A percentile compares a stretch with the other conserved stretches of the same genome.
Conservation (phyloP, 2,329 filamentous ascomycete species). For the Fragosphaeria purpurea region DNA sequence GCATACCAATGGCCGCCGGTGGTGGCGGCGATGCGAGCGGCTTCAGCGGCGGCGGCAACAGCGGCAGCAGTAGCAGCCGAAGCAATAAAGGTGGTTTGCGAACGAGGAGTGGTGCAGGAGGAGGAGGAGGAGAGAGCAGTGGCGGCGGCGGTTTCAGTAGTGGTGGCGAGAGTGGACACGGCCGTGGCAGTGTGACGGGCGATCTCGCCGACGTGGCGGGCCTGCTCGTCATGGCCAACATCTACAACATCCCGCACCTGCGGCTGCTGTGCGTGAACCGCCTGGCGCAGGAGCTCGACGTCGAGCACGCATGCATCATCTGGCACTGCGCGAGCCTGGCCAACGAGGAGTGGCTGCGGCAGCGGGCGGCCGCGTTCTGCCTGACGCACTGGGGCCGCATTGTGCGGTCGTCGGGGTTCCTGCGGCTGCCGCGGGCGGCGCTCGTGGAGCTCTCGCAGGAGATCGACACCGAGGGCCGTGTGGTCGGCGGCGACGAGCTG, state of each 20-base stretch:
- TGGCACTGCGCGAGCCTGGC: slow-evolving; percentile 91
- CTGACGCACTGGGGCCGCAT: slow-evolving; percentile 91
- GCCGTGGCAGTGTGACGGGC: no score
- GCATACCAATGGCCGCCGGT: slow-evolving; percentile 23
- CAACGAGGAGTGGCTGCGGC: slow-evolving; percentile 86
- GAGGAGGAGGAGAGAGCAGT: neutral
- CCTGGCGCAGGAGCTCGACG: slow-evolving; percentile 80
- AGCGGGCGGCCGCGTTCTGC: slow-evolving; percentile 78
- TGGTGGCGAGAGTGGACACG: no score
- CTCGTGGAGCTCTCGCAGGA: slow-evolving; percentile 89
- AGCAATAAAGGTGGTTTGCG: no score
- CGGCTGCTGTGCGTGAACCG: slow-evolving; percentile 85
- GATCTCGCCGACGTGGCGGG: slow-evolving; percentile 76
- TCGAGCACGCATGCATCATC: slow-evolving; percentile 88
- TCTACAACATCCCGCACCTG: slow-evolving; percentile 93
- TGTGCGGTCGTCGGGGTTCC: slow-evolving; percentile 80
- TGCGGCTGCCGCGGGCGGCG: slow-evolving; percentile 65
- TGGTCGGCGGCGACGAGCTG: slow-evolving; percentile 79
- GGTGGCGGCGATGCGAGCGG: neutral
- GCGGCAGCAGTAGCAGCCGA: no score
- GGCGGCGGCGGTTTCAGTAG: neutral
- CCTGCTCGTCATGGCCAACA: slow-evolving; percentile 92
- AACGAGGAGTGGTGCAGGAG: no score
- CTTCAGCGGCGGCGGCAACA: neutral
- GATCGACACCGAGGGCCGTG: slow-evolving; percentile 83